Evolutionary conservation across 2,329 filamentous ascomycete genomes (phyloP).

Genomic region (Monilinia aucupariae): DNA sequence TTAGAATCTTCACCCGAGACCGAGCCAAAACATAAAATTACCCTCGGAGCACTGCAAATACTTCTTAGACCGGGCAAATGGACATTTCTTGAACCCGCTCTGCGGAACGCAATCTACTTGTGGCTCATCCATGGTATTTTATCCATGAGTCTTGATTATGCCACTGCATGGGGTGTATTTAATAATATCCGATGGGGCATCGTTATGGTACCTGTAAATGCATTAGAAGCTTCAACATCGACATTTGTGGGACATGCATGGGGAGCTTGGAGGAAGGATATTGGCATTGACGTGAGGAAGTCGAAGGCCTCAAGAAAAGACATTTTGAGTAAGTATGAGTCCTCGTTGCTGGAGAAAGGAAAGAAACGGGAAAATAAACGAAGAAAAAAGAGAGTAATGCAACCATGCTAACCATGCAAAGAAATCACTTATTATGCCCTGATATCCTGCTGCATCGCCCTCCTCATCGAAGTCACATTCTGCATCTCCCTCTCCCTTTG

Average conservation of each 20-base stretch:
- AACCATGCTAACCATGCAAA: constrained; percentile 24
- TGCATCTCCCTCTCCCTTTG: constrained; percentile 56
- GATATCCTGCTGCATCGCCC: constrained; percentile 46
- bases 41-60: constrained; percentile 42
- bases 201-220: constrained; percentile 66
- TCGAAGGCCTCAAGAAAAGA: constrained; percentile 35
- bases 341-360: neutral
- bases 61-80: constrained; percentile 53
- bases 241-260: constrained; percentile 63
- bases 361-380: neutral
- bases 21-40: constrained; percentile 36
- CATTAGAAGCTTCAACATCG: constrained; percentile 59
- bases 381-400: neutral
- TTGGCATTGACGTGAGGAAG: constrained; percentile 32
- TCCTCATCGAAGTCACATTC: constrained; percentile 55
- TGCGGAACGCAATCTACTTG: constrained; percentile 64
- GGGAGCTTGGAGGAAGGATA: constrained; percentile 45
- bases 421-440: constrained; percentile 49
- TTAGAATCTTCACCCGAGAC: neutral
- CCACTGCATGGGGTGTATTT: constrained; percentile 69
- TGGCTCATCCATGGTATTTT: constrained; percentile 65
- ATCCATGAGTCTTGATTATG: constrained; percentile 56
- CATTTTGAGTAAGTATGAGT: constrained; percentile 31
- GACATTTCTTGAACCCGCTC: constrained; percentile 58
- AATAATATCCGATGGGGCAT: constrained; percentile 70